Conservation (phyloP, 2,329 filamentous ascomycete species). For the Thielaviopsis euricoi region DNA sequence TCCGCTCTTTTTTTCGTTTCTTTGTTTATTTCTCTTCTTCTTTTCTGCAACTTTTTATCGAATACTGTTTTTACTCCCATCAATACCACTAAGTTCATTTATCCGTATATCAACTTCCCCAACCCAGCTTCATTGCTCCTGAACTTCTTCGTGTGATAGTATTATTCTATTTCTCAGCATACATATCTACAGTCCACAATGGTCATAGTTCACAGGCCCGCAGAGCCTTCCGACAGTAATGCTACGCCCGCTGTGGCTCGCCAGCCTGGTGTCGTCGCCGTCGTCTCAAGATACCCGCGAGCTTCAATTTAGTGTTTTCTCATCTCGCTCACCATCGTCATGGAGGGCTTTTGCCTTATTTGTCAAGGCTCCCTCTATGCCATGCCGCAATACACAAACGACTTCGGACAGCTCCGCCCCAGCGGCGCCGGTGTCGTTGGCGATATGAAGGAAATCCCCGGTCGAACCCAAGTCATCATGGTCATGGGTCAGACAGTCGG, state of each 20-base stretch:
- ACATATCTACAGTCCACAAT: not conserved
- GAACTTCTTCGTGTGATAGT: not conserved
- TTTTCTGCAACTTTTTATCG: not conserved
- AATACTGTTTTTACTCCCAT: not conserved
- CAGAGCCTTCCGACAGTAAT: not conserved
- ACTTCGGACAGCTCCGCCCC: slow-evolving; percentile 16
- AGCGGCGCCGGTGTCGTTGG: slow-evolving; percentile 2
- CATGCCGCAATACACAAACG: slow-evolving; percentile 18
- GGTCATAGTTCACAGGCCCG: not conserved
- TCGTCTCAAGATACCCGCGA: slow-evolving; percentile 9
- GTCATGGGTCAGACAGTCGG: slow-evolving; percentile 26
- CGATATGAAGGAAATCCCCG: slow-evolving; percentile 22
- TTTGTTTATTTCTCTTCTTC: not conserved
- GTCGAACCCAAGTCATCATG: slow-evolving; percentile 30
- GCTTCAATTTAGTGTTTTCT: slow-evolving; percentile 10
- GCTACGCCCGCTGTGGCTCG: not conserved
- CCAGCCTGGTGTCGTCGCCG: not conserved
- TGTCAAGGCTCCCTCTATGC: slow-evolving; percentile 14
- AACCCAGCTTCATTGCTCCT: not conserved
- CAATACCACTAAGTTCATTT: not conserved
- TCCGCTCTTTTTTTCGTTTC: not conserved
- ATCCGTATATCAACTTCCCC: not conserved
- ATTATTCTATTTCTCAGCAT: not conserved
- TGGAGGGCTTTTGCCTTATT: slow-evolving; percentile 12
- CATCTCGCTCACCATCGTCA: slow-evolving; percentile 12